Evolutionary conservation across 2,329 filamentous ascomycete genomes (phyloP).

Genomic region (Paecilomyces sp.): DNA sequence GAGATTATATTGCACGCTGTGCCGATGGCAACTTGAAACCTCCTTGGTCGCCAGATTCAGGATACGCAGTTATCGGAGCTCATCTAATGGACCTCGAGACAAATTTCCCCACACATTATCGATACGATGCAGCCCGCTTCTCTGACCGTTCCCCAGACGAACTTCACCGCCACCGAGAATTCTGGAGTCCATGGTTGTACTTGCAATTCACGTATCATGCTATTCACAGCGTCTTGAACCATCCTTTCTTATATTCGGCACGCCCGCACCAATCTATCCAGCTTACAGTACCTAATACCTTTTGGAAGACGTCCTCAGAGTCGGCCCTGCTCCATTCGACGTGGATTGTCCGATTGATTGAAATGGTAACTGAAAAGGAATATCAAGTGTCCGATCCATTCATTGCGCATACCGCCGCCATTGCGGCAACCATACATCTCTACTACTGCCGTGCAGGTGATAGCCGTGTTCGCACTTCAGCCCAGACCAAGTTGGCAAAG

Average conservation of each 20-base stretch:
- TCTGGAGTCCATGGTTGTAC: slow-evolving; percentile 25
- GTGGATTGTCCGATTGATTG: slow-evolving; percentile 45
- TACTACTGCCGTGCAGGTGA: slow-evolving; percentile 12
- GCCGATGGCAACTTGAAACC: slow-evolving; percentile 7
- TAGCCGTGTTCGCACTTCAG: slow-evolving; percentile 13
- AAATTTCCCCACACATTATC: slow-evolving; percentile 12
- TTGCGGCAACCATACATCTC: slow-evolving; percentile 41
- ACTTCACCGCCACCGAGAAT: slow-evolving; percentile 14
- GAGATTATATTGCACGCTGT: slow-evolving; percentile 10
- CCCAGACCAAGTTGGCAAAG: slow-evolving; percentile 16
- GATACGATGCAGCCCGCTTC: slow-evolving; percentile 14
- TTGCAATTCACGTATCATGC: slow-evolving; percentile 24
- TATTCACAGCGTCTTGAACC: slow-evolving; percentile 23
- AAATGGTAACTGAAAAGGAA: slow-evolving; percentile 42
- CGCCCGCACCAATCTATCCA: slow-evolving; percentile 13
- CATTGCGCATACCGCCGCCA: slow-evolving; percentile 40
- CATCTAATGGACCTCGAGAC: slow-evolving; percentile 16
- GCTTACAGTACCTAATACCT: slow-evolving; percentile 42
- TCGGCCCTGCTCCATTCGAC: slow-evolving; percentile 41
- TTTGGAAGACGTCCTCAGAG: slow-evolving; percentile 43
- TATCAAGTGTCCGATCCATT: slow-evolving; percentile 40
- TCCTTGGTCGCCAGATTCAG: slow-evolving; percentile 15
- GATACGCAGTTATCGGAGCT: slow-evolving; percentile 12
- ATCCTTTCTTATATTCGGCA: slow-evolving; percentile 19
- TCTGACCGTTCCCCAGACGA: slow-evolving; percentile 8